Percentiles rank a stretch among this genome's conserved stretches.
These are phyloP conservation scores for Acer yangbiense DNA, from an alignment of 345 rosid genomes.

Conservation along the genomic window DNA sequence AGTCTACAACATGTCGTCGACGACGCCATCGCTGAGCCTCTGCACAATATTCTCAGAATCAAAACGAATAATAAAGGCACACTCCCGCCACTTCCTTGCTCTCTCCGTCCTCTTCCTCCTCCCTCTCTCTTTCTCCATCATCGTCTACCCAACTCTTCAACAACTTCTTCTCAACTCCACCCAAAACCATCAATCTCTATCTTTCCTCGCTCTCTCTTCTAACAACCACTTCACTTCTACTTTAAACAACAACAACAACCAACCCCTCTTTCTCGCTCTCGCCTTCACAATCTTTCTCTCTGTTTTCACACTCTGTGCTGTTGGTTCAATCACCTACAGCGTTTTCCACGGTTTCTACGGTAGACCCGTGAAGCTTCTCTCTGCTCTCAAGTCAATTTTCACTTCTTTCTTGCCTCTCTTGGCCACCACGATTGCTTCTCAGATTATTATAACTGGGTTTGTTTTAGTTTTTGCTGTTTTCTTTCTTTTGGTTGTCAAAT, in stretches of 20 bases:
- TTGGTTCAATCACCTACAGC: slow-evolving; percentile 67
- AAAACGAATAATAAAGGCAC: slow-evolving; percentile 65
- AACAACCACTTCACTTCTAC: neutral
- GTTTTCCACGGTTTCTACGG: slow-evolving; percentile 77
- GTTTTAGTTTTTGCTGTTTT: slow-evolving; percentile 26
- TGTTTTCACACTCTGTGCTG: slow-evolving; percentile 45
- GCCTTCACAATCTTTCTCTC: slow-evolving; percentile 32
- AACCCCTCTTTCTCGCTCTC: slow-evolving; percentile 18
- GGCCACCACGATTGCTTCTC: slow-evolving; percentile 31
- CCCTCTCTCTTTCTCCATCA: slow-evolving; percentile 60
- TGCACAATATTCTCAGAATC: slow-evolving; percentile 53
- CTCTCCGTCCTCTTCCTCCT: slow-evolving; percentile 83
- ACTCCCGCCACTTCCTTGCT: slow-evolving; percentile 88
- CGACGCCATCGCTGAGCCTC: slow-evolving; percentile 33
- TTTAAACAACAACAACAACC: slow-evolving; percentile 1
- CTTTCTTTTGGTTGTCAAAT: slow-evolving; percentile 23
- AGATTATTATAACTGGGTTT: slow-evolving; percentile 33
- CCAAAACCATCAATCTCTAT: slow-evolving; percentile 29
- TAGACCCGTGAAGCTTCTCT: slow-evolving; percentile 67
- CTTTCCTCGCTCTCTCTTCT: slow-evolving; percentile 29
- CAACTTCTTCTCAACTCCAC: slow-evolving; percentile 40
- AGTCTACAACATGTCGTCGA: neutral
- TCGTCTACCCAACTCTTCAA: slow-evolving; percentile 53
- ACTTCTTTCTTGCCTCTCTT: slow-evolving; percentile 60
- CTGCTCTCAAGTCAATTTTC: slow-evolving; percentile 58